These are phyloP conservation scores for Ramaria sp. DNA, from an alignment of 768 basidiomycete genomes.

Conservation along the genomic window DNA sequence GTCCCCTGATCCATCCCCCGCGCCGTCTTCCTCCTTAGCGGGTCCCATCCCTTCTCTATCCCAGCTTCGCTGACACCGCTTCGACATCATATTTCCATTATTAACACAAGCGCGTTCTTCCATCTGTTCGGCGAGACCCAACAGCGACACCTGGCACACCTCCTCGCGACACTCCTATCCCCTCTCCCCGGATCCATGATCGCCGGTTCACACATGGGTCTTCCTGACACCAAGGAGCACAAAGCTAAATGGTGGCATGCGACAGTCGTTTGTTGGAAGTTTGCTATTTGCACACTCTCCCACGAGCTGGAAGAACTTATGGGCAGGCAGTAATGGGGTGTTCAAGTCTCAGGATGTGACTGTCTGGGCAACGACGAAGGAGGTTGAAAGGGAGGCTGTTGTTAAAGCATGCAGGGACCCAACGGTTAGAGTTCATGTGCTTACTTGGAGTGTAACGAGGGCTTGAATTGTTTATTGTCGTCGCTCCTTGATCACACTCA, in stretches of 20 bases:
- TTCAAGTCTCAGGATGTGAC: constrained; percentile 7
- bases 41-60: constrained; percentile 2
- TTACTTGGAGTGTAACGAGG: constrained; percentile 7
- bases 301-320: constrained; percentile 26
- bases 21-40: neutral
- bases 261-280: neutral
- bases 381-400: neutral
- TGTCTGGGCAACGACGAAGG: neutral
- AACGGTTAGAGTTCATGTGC: neutral
- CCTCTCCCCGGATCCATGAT: constrained; percentile 13
- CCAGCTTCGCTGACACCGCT: constrained; percentile 9
- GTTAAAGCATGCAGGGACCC: neutral
- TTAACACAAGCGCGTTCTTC: constrained; percentile 15
- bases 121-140: constrained; percentile 14
- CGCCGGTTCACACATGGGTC: constrained; percentile 12
- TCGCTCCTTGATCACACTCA: no score
- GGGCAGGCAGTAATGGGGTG: constrained; percentile 19
- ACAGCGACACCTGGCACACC: constrained; percentile 11
- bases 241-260: neutral
- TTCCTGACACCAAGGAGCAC: neutral
- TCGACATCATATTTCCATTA: constrained; percentile 8
- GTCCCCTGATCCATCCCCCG: neutral
- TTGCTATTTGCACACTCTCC: constrained; percentile 22
- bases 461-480: no score
- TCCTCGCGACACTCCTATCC: constrained; percentile 10